Evolutionary conservation across 2,329 filamentous ascomycete species (phyloP).

Genomic region (Epichloe aotearoae): DNA sequence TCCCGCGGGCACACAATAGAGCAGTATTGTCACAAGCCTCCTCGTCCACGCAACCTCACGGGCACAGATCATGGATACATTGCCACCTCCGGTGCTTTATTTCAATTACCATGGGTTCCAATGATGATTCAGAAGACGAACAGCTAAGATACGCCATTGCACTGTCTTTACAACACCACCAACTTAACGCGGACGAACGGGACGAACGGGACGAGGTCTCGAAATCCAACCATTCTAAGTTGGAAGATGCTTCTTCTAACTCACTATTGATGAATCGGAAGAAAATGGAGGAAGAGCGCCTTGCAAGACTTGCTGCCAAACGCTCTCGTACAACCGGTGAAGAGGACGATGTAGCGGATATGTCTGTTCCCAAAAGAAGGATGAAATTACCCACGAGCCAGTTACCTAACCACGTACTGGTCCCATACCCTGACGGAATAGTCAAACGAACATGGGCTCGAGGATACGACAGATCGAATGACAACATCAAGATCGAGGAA

Average conservation of each 20-base stretch:
- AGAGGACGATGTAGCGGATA: constrained; percentile 16
- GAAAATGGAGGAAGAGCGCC: constrained; percentile 73
- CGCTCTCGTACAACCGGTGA: constrained; percentile 18
- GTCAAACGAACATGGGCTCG: constrained; percentile 73
- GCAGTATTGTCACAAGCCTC: too few relatives aligned
- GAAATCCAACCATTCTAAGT: background rate
- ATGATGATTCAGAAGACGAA: constrained; percentile 39
- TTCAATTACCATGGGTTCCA: constrained; percentile 9
- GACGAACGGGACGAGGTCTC: background rate
- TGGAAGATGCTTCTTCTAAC: constrained; percentile 14
- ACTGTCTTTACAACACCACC: constrained; percentile 34
- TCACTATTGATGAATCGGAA: constrained; percentile 55
- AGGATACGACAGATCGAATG: constrained; percentile 43
- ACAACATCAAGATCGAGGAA: constrained; percentile 82
- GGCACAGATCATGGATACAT: background rate
- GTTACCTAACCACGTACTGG: background rate
- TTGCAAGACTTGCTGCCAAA: constrained; percentile 53
- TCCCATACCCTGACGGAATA: constrained; percentile 42
- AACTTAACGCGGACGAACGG: constrained; percentile 2
- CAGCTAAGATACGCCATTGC: constrained; percentile 48
- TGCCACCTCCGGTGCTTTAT: background rate
- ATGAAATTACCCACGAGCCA: constrained; percentile 7
- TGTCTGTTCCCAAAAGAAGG: constrained; percentile 15
- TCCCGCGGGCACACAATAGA: background rate
- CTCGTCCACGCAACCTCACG: too few relatives aligned